Base-by-base conservation (phyloP, 1,284 basidiomycete genomes). In the Irpex sp. region DNA sequence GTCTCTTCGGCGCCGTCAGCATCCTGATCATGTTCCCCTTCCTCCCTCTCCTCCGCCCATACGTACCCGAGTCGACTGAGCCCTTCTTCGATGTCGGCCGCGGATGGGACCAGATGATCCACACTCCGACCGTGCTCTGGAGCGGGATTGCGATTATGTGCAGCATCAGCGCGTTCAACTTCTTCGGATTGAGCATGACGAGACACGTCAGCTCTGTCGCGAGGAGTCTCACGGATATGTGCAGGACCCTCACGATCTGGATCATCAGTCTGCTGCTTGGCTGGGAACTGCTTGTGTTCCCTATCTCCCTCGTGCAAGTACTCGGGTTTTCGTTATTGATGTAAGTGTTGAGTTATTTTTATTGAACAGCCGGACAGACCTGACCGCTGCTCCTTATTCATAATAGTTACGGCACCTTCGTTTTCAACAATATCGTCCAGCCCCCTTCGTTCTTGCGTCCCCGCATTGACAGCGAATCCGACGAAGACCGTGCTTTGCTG, bases 141-240 rank as follows among this genome's bases (percentile, higher is more conserved):
- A 88, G 89, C 56, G 87, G 86, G 16, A 72, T 96, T 55, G 89
- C 86, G 54, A 93, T 95, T 70, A 91, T 91, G 55, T 68, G 72
- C 64, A 65, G 93, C n/a, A 98, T 98, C 66, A 83, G 93, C n/a
- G 77, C 95, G 23, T 99, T 96, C 86, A 99, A 99, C 78, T 96
- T 88, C 75, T 97, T 95, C 69, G 95, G 96, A 5, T 77, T 98
- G 52, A 92, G 89, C 71, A 94, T 99, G 60, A 99, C 96, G 7
- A 85, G 88, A 66, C 86, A 91, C 70, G 91, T 95, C 64, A 93
- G 87, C 73, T 94, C 94, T 47, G 96, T 93, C 1, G 92, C 91
- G 19, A 83, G 94, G 63, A 92, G 88, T 63, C 84, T 97, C 57
- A 94, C 96, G 54, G 97, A 99, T 74, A 97, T 96, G 5, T 98